Evolutionary conservation across 495 filamentous ascomycete species (phyloP).

Genomic region (Viridothelium virens): DNA sequence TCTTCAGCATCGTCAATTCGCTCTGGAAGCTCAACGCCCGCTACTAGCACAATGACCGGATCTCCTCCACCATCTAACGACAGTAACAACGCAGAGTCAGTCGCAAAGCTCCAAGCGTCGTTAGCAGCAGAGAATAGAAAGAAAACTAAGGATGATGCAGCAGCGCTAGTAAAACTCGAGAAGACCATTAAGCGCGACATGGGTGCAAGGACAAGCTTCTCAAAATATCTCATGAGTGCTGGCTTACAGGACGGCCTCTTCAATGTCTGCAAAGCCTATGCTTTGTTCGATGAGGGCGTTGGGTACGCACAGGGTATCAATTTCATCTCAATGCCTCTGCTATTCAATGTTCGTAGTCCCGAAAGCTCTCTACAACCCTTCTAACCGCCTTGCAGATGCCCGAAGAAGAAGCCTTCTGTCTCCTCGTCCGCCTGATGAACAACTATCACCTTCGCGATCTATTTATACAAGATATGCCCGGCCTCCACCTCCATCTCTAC

Average conservation of each 20-base stretch:
- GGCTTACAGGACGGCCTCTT: slow-evolving; percentile 92
- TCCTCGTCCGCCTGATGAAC: slow-evolving; percentile 92
- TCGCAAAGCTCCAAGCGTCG: slow-evolving; percentile 57
- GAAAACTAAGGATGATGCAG: slow-evolving; percentile 68
- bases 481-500: slow-evolving; percentile 84
- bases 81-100: slow-evolving; percentile 57
- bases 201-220: slow-evolving; percentile 89
- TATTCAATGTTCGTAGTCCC: slow-evolving; percentile 71
- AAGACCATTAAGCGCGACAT: slow-evolving; percentile 85
- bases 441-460: slow-evolving; percentile 88
- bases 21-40: slow-evolving; percentile 65
- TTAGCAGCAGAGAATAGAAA: slow-evolving; percentile 59
- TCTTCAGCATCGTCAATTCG: slow-evolving; percentile 79
- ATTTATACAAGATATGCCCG: slow-evolving; percentile 94
- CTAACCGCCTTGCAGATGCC: slow-evolving; percentile 59
- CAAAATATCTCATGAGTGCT: slow-evolving; percentile 79
- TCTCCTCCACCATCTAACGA: slow-evolving; percentile 43
- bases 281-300: slow-evolving; percentile 85
- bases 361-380: slow-evolving; percentile 5
- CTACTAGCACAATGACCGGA: slow-evolving; percentile 52
- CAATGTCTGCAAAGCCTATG: slow-evolving; percentile 95
- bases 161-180: slow-evolving; percentile 69
- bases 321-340: slow-evolving; percentile 92
- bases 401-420: slow-evolving; percentile 90
- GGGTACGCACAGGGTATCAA: slow-evolving; percentile 99